Evolutionary conservation across 495 filamentous ascomycete genomes (phyloP).

Genomic region (Penicillium riverlandense): DNA sequence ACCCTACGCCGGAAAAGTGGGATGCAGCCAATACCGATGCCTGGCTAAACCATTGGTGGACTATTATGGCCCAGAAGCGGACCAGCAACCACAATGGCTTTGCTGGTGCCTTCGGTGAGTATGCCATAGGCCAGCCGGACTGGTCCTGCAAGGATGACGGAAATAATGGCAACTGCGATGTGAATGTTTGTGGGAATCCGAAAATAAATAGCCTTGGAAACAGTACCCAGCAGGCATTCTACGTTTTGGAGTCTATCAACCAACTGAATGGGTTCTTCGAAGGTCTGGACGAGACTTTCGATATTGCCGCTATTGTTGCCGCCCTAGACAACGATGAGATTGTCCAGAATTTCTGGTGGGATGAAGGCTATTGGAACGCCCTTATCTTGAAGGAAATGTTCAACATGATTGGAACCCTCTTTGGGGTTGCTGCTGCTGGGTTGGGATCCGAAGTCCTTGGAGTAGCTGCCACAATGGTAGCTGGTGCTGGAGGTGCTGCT

Average conservation of each 20-base stretch:
- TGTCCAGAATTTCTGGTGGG: conserved; percentile 17
- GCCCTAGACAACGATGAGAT: conserved; percentile 17
- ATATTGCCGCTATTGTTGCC: conserved; percentile 14
- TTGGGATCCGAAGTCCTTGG: too few species aligned
- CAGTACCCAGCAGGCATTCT: conserved; percentile 14
- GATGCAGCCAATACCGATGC: conserved; percentile 9
- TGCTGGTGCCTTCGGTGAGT: conserved; percentile 16
- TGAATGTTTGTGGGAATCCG: conserved; percentile 14
- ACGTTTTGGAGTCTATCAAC: conserved; percentile 17
- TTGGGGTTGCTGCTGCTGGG: too few species aligned
- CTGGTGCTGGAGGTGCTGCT: too few species aligned
- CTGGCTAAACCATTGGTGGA: conserved; percentile 21
- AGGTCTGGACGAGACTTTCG: conserved; percentile 15
- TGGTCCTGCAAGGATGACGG: conserved; percentile 18
- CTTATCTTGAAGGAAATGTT: conserved; percentile 10
- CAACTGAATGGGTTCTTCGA: conserved; percentile 14
- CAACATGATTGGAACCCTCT: not conserved
- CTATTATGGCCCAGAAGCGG: conserved; percentile 3
- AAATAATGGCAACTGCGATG: conserved; percentile 13
- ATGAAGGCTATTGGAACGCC: conserved; percentile 16
- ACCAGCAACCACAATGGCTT: conserved; percentile 11
- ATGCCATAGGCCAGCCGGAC: conserved; percentile 20
- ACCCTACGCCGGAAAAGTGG: conserved; percentile 11
- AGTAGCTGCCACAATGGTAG: too few species aligned
- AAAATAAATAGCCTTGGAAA: conserved; percentile 12